Evolutionary conservation across 2,329 filamentous ascomycete species (phyloP), one percentile per base, ranked within the genome.

Genomic region (Cercospora beticola): DNA sequence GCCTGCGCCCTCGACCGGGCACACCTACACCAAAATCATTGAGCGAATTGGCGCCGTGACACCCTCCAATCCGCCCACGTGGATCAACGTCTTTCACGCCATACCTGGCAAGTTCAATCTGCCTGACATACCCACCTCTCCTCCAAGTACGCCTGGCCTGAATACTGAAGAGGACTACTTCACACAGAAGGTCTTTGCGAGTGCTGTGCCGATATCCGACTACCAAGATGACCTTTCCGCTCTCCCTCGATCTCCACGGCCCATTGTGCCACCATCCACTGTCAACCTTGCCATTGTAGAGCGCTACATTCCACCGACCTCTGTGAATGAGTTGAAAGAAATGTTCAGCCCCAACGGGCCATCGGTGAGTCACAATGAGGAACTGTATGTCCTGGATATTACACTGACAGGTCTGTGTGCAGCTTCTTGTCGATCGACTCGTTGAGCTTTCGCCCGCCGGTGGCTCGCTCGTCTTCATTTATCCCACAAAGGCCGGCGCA

Each of bases 21-120:
- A 85, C 69, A 81, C 87, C 28, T 89, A 88, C 72, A 82, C 82
- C 28, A 80, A 81, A 18, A 80, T 89, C 31, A 84, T 89, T 65
- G 81, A 84, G 66, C 81, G 83, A 4, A 83, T 90, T 0, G 86
- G 88, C 74, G 80, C 83, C 43, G 81, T 82, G 23, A 83, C 85
- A 12, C 81, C 84, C 26, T 76, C 81, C 3, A 83, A 81, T 60
- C 82, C 83, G 14, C 86, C 84, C 0, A 83, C 84, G 2, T 89
- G 87, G 81, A 88, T 89, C 77, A 88, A 88, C 68, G 85, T 90
- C 61, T 88, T 87, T 64, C 87, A 90, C 74, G 88, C 87, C 0
- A 86, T 89, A 0, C 87, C 87, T 9, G 85, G 86, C 49, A 85
- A 86, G 63, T 89, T 88, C 78, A 89, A 84, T 65, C 82, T 90